phyloP scores from a whole-genome alignment of 768 basidiomycete species.

The Tylopilus sp. region DNA sequence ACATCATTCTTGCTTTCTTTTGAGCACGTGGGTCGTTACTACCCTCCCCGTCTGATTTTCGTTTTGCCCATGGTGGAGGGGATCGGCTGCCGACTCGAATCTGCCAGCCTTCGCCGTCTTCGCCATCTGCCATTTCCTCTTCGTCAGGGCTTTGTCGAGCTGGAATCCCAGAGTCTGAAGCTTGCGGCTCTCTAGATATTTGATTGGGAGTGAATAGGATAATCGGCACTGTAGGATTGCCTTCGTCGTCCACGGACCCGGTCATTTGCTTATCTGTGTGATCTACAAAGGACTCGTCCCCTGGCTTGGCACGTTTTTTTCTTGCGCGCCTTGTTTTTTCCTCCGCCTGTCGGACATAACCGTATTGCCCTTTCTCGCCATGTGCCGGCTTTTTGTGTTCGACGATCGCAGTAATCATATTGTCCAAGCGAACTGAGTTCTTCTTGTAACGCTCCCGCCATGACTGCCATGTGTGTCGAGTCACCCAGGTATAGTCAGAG shows the following conservation, averaged over 20 bases:
- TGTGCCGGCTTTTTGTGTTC: constrained; percentile 62
- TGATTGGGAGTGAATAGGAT: constrained; percentile 27
- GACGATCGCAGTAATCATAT: constrained; percentile 60
- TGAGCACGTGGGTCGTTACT: constrained; percentile 23
- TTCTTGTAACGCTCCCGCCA: constrained; percentile 91
- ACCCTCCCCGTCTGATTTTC: constrained; percentile 42
- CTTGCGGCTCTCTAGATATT: constrained; percentile 24
- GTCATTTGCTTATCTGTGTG: constrained; percentile 18
- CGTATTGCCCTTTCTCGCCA: constrained; percentile 81
- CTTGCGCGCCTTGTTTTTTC: constrained; percentile 59
- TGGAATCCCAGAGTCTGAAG: constrained; percentile 19
- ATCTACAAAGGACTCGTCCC: constrained; percentile 22
- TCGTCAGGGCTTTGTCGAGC: constrained; percentile 48
- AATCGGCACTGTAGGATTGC: constrained; percentile 16
- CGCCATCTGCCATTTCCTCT: constrained; percentile 64
- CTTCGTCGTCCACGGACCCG: constrained; percentile 8
- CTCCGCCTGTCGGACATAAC: constrained; percentile 73
- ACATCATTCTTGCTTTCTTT: constrained; percentile 48
- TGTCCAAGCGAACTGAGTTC: constrained; percentile 65
- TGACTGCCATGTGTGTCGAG: constrained; percentile 84
- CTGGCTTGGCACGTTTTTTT: constrained; percentile 42
- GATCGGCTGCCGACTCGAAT: constrained; percentile 59
- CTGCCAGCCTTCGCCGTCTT: constrained; percentile 61
- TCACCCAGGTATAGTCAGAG: constrained; percentile 76
- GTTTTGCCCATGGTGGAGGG: constrained; percentile 69